Conservation (phyloP, 768 basidiomycete genomes). For the Rhizopogon sp. region DNA sequence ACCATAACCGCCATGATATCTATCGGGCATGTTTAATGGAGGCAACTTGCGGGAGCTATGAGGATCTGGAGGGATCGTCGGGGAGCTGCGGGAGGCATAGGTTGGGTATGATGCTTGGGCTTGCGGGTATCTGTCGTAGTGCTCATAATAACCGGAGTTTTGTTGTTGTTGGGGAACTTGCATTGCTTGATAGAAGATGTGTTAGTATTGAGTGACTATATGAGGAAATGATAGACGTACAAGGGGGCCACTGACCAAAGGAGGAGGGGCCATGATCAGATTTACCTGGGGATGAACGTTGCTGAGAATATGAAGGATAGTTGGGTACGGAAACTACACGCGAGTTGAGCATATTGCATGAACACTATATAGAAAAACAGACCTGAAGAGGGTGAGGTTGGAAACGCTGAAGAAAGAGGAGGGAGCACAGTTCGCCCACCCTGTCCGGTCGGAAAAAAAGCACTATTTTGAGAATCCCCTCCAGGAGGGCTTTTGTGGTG, state of each 20-base stretch:
- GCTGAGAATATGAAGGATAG: slow-evolving; percentile 57
- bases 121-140: slow-evolving; percentile 47
- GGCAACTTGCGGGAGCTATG: slow-evolving; percentile 57
- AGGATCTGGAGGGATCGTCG: slow-evolving; percentile 42
- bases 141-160: slow-evolving; percentile 46
- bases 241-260: slow-evolving; percentile 41
- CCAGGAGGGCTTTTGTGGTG: slow-evolving; percentile 61
- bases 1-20: slow-evolving; percentile 41
- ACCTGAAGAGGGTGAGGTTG: slow-evolving; percentile 90
- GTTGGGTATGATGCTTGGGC: slow-evolving; percentile 38
- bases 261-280: slow-evolving; percentile 49
- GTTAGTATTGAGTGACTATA: slow-evolving; percentile 1
- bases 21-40: slow-evolving; percentile 46
- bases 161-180: slow-evolving; percentile 42
- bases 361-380: slow-evolving; percentile 59
- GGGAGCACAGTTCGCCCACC: slow-evolving; percentile 87
- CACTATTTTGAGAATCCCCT: slow-evolving; percentile 54
- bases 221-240: slow-evolving; percentile 23
- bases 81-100: slow-evolving; percentile 44
- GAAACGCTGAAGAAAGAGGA: slow-evolving; percentile 80
- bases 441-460: slow-evolving; percentile 75
- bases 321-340: slow-evolving; percentile 57
- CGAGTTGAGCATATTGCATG: slow-evolving; percentile 52
- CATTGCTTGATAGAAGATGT: slow-evolving; percentile 7
- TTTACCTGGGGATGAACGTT: slow-evolving; percentile 58